These are phyloP conservation scores for Sclerotinia sclerotiorum DNA, from an alignment of 2,329 filamentous ascomycete species.

Conservation along the genomic window DNA sequence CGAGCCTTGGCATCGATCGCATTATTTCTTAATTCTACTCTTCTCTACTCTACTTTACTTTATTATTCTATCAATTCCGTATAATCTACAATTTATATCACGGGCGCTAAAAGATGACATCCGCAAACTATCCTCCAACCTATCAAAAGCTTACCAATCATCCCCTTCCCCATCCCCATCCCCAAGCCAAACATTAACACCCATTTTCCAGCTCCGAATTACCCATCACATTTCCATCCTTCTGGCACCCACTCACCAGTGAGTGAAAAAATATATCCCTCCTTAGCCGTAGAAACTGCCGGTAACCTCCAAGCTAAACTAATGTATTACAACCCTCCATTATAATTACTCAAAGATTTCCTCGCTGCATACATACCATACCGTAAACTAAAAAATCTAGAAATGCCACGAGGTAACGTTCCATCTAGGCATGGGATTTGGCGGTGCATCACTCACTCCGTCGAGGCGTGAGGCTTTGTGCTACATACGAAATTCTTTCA, in stretches of 20 bases:
- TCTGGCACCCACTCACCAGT: conserved; percentile 3
- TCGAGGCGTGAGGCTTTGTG: neutral
- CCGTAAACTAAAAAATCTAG: no score
- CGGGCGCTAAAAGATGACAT: conserved; percentile 23
- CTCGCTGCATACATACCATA: neutral
- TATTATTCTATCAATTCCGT: no score
- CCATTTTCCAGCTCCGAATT: neutral
- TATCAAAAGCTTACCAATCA: neutral
- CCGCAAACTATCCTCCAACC: neutral
- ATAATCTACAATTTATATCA: neutral
- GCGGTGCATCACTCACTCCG: no score
- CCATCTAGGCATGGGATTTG: neutral
- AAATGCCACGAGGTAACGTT: conserved; percentile 22
- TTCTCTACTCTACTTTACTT: neutral
- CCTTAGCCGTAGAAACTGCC: neutral
- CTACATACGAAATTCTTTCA: neutral
- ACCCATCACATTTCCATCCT: conserved; percentile 1
- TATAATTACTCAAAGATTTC: no score
- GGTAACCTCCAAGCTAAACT: neutral
- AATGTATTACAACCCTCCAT: no score
- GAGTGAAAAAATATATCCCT: neutral
- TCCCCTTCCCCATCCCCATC: neutral
- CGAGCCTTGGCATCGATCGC: neutral
- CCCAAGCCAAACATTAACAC: neutral
- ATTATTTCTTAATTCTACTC: neutral